Evolutionary conservation across 306 rosid genomes (phyloP).

Genomic region (Styphnolobium japonicum): DNA sequence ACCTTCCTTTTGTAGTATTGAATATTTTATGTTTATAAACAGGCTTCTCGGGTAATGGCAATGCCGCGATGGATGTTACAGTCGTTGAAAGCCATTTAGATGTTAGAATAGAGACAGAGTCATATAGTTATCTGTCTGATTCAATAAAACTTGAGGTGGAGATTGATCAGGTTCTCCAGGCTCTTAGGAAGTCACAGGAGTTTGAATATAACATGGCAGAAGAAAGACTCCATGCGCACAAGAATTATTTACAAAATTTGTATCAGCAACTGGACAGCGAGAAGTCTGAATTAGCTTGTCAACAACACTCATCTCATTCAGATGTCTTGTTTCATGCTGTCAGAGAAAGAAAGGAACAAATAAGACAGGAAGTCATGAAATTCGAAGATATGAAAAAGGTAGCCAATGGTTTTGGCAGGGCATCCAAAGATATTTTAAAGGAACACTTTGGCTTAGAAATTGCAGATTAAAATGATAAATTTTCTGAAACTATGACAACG

Average conservation of each 20-base stretch:
- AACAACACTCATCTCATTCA: slow-evolving; percentile 27
- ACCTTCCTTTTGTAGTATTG: slow-evolving; percentile 5
- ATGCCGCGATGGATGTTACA: slow-evolving; percentile 16
- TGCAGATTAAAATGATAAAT: slow-evolving; percentile 21
- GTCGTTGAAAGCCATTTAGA: slow-evolving; percentile 15
- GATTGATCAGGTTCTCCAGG: slow-evolving; percentile 44
- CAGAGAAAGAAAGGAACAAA: slow-evolving; percentile 45
- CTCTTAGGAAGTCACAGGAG: slow-evolving; percentile 50
- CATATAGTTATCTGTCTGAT: slow-evolving; percentile 32
- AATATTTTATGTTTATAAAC: slow-evolving; percentile 4
- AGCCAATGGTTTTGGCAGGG: slow-evolving; percentile 60
- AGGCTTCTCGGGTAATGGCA: slow-evolving; percentile 31
- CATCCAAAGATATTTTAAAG: slow-evolving; percentile 42
- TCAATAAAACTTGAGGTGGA: slow-evolving; percentile 45
- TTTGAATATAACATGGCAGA: slow-evolving; percentile 55
- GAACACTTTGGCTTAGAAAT: slow-evolving; percentile 51
- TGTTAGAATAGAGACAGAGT: slow-evolving; percentile 22
- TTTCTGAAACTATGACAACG: neutral
- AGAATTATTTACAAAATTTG: slow-evolving; percentile 45
- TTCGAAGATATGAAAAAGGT: slow-evolving; percentile 60
- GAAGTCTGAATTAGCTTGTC: slow-evolving; percentile 39
- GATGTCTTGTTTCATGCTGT: slow-evolving; percentile 31
- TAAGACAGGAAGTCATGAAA: slow-evolving; percentile 43
- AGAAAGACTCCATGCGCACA: slow-evolving; percentile 49
- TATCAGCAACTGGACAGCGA: slow-evolving; percentile 60